Evolutionary conservation across 192 early-diverging fungal species (phyloP), one percentile per base, ranked within the genome.

Genomic region (Linnemannia exigua): DNA sequence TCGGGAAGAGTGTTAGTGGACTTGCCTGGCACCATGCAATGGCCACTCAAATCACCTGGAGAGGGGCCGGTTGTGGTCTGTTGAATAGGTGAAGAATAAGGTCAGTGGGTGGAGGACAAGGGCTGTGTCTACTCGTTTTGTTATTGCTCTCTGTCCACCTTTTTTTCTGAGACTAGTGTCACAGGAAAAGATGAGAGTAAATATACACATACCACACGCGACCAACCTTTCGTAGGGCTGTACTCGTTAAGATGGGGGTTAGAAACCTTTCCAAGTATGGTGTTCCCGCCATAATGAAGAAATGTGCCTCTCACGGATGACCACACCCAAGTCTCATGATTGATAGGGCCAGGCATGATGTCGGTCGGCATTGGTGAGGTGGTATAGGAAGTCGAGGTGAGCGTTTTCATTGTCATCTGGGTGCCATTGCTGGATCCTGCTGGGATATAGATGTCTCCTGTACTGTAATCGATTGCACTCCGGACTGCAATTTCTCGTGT

Each of bases 11-110:
- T n/a, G n/a, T n/a, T 20, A 17, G 1, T 11, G n/a, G 2, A 68
- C 67, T 68, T 37, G 36, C 67, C 67, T 37, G 67, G 67, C 8
- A 68, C 67, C 67, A 68, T 68, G 67, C 67, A 68, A 5, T 68
- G 67, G 9, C 36, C 31, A 68, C 33, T 37, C 31, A 68, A 37
- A 37, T 68, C 67, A 6, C 67, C 67, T 36, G 67, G 67, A 25
- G 67, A 54, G 11, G 52, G 52, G 11, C 52, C 52, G 4, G 52
- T 25, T 25, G 52, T 54, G 52, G n/a, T 54, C 52, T 54, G 25
- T 25, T 47, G 46, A 47, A 20, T 22, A 54, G 4, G 52, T 25
- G 52, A n/a, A n/a, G n/a, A n/a, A n/a, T n/a, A n/a, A n/a, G n/a
- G n/a, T n/a, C n/a, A n/a, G n/a, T n/a, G n/a, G n/a, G n/a, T n/a